Evolutionary conservation across 1,139 yeast genomes (phyloP).

Genomic region (Geotrichum restrictum): DNA sequence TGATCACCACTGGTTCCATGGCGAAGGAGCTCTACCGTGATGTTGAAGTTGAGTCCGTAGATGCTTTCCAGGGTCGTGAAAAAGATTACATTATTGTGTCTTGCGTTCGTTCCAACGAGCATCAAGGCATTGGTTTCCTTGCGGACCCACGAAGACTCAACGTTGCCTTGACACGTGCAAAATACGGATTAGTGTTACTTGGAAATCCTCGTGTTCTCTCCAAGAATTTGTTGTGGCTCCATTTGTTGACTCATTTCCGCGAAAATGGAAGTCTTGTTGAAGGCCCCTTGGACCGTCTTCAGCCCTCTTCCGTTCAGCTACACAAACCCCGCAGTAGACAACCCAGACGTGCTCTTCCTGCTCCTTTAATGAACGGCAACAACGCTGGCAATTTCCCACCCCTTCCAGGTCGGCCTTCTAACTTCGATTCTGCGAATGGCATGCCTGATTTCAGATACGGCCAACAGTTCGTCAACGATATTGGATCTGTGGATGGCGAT

Average conservation of each 20-base stretch:
- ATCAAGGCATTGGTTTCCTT: conserved; percentile 78
- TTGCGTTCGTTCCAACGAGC: conserved; percentile 88
- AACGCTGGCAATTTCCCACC: conserved; percentile 8
- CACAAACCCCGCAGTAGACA: conserved; percentile 24
- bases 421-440: conserved; percentile 1
- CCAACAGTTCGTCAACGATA: conserved; percentile 14
- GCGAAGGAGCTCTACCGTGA: conserved; percentile 59
- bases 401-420: background rate
- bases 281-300: conserved; percentile 81
- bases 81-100: conserved; percentile 84
- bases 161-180: conserved; percentile 90
- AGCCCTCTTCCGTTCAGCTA: conserved; percentile 58
- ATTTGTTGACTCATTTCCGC: conserved; percentile 69
- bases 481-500: conserved; percentile 14
- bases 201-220: conserved; percentile 83
- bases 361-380: background rate
- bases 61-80: conserved; percentile 95
- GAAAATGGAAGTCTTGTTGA: conserved; percentile 87
- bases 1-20: conserved; percentile 68
- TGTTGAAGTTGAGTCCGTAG: conserved; percentile 89
- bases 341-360: background rate
- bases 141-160: conserved; percentile 87
- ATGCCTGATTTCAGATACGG: conserved; percentile 8
- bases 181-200: conserved; percentile 72
- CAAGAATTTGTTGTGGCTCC: conserved; percentile 73